Evolutionary conservation across 2,329 filamentous ascomycete species (phyloP).

Genomic region (Pestalotiopsis sp.): DNA sequence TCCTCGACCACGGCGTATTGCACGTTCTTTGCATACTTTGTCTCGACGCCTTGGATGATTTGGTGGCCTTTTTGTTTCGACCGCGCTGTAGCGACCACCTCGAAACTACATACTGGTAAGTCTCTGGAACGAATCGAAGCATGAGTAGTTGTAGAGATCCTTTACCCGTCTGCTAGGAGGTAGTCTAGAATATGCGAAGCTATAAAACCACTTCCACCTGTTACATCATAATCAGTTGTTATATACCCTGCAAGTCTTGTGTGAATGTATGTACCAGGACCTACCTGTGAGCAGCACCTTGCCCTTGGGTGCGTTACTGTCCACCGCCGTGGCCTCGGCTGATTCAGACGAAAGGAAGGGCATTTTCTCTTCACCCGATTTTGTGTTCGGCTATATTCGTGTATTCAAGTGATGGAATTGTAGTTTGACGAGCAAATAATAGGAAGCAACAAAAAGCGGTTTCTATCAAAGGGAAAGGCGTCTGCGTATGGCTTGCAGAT

Average conservation of each 20-base stretch:
- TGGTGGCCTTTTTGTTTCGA: slow-evolving; percentile 48
- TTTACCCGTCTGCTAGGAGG: slow-evolving; percentile 44
- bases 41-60: slow-evolving; percentile 42
- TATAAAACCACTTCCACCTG: slow-evolving; percentile 57
- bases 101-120: slow-evolving; percentile 30
- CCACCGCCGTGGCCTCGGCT: slow-evolving; percentile 7
- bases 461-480: not conserved
- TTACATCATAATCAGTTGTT: not conserved
- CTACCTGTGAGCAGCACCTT: slow-evolving; percentile 32
- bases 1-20: slow-evolving; percentile 67
- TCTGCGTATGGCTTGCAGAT: not conserved
- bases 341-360: not conserved
- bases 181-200: slow-evolving; percentile 54
- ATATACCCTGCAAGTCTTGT: not conserved
- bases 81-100: slow-evolving; percentile 49
- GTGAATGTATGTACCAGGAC: not conserved
- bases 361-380: not conserved
- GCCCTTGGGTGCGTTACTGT: slow-evolving; percentile 8
- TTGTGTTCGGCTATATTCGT: not conserved
- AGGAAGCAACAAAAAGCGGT: not conserved
- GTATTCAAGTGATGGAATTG: not conserved
- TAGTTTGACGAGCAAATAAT: not conserved
- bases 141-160: not conserved
- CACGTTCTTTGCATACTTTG: slow-evolving; percentile 42
- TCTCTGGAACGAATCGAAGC: slow-evolving; percentile 12